phyloP scores from a whole-genome alignment of 768 basidiomycete species.

The Suillus cothurnatus region DNA sequence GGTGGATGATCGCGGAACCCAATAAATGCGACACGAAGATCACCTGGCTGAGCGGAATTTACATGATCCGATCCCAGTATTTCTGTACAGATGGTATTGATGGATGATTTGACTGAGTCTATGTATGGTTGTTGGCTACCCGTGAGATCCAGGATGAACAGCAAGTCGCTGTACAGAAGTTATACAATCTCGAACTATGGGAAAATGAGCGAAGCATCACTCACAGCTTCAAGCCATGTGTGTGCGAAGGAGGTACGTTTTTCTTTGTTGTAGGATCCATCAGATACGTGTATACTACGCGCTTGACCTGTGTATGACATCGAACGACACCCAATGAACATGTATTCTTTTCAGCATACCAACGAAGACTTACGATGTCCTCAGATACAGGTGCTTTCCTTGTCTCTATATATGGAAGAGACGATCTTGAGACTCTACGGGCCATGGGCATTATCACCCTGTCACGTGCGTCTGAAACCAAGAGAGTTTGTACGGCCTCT shows the following conservation, averaged over 20 bases:
- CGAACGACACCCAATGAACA: background rate
- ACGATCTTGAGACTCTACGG: background rate
- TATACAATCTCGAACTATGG: background rate
- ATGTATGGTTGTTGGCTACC: slow-evolving; percentile 47
- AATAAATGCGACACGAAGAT: slow-evolving; percentile 47
- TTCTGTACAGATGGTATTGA: slow-evolving; percentile 36
- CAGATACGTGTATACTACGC: slow-evolving; percentile 1
- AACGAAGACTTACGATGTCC: background rate
- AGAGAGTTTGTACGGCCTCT: background rate
- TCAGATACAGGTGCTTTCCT: slow-evolving; percentile 1
- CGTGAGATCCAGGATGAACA: slow-evolving; percentile 55
- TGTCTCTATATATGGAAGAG: background rate
- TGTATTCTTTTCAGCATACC: background rate
- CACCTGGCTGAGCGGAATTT: slow-evolving; percentile 42
- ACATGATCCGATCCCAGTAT: slow-evolving; percentile 39
- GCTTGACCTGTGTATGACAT: slow-evolving; percentile 1
- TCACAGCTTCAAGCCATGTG: slow-evolving; percentile 4
- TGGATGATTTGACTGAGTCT: slow-evolving; percentile 11
- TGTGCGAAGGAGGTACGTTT: background rate
- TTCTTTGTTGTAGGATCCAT: background rate
- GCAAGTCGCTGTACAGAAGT: slow-evolving; percentile 36
- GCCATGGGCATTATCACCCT: background rate
- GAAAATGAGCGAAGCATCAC: background rate
- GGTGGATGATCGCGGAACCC: slow-evolving; percentile 53
- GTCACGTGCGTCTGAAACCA: background rate